Percentiles rank a stretch among this genome's conserved stretches.
phyloP scores from a whole-genome alignment of 2,329 filamentous ascomycete species.

The Fonsecaea pedrosoi region DNA sequence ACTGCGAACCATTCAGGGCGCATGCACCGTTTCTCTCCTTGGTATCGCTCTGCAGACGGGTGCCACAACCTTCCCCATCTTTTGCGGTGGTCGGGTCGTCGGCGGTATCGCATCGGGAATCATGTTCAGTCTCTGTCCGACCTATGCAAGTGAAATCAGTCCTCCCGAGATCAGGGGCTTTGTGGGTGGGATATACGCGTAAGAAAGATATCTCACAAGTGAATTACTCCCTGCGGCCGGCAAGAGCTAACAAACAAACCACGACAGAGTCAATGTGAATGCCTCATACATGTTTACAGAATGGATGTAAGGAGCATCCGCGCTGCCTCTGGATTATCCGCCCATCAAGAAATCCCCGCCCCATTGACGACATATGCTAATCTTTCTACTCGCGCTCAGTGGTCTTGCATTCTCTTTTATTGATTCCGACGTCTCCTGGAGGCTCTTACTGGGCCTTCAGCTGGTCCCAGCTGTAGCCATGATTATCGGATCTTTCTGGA shows the following conservation, averaged over 20 bases:
- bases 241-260: no score
- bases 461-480: not conserved
- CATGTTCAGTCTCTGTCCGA: conserved; percentile 12
- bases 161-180: conserved; percentile 10
- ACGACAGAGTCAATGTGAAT: conserved; percentile 11
- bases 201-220: no score
- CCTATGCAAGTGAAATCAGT: conserved; percentile 9
- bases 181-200: conserved; percentile 15
- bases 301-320: conserved; percentile 14
- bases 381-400: not conserved
- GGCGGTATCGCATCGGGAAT: conserved; percentile 6
- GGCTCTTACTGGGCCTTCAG: conserved; percentile 6
- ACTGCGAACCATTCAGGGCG: not conserved
- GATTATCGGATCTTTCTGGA: conserved; percentile 1
- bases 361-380: no score
- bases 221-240: no score
- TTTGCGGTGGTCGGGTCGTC: conserved; percentile 8
- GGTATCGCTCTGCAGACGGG: conserved; percentile 8
- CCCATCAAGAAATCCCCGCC: no score
- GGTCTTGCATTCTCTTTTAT: conserved; percentile 15
- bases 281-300: conserved; percentile 11
- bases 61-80: not conserved
- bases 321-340: no score
- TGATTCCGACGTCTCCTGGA: conserved; percentile 3
- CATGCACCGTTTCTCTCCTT: not conserved